Evolutionary conservation across 768 basidiomycete species (phyloP).

Genomic region (Tulasnella sp.): DNA sequence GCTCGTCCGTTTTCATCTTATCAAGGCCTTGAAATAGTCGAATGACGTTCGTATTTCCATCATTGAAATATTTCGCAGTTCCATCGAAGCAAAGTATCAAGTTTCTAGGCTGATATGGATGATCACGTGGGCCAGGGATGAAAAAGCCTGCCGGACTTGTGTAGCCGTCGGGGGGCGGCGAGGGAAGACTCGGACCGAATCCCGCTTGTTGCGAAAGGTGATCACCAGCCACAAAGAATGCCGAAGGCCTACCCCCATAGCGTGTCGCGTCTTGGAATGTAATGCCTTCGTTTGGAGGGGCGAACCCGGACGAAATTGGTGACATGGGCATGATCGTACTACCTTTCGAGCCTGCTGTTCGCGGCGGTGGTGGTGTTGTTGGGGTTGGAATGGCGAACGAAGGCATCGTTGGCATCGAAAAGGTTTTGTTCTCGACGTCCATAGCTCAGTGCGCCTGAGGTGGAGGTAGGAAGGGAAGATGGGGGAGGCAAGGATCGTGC

Average conservation of each 20-base stretch:
- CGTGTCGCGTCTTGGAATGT: neutral
- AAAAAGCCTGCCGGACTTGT: neutral
- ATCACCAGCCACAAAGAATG: neutral
- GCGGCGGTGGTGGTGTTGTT: neutral
- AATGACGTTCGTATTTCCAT: constrained; percentile 58
- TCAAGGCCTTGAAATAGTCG: constrained; percentile 36
- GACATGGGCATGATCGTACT: neutral
- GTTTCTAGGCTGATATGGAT: constrained; percentile 32
- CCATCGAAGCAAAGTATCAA: constrained; percentile 37
- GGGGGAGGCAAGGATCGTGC: neutral
- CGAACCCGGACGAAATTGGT: neutral
- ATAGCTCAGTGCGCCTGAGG: neutral
- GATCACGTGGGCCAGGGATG: neutral
- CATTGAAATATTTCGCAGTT: constrained; percentile 35
- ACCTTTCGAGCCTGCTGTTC: neutral
- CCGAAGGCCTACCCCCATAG: neutral
- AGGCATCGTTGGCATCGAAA: neutral
- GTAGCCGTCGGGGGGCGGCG: neutral
- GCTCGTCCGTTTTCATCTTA: constrained; percentile 56
- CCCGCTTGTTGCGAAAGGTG: no score
- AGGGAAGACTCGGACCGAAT: neutral
- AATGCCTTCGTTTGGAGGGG: neutral
- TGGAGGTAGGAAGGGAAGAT: neutral
- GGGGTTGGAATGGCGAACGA: neutral
- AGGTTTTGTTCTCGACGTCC: neutral